Evolutionary conservation across 345 rosid species (phyloP).

Genomic region (Durio zibethinus): DNA sequence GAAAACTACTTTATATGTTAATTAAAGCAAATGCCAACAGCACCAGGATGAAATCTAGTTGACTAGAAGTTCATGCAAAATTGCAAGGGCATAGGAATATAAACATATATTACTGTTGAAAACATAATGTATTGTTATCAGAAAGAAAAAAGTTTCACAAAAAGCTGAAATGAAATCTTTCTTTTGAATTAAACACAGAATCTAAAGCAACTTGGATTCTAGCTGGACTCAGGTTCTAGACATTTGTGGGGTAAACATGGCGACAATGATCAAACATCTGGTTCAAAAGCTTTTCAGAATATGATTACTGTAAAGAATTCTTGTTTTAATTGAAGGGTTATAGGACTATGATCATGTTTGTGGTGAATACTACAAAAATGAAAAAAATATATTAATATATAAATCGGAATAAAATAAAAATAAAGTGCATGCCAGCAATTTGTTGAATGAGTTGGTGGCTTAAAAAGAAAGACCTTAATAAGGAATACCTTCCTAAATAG

Average conservation of each 20-base stretch:
- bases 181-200: slow-evolving; percentile 23
- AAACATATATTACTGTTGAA: background rate
- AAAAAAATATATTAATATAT: background rate
- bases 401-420: background rate
- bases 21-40: slow-evolving; percentile 18
- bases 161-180: slow-evolving; percentile 35
- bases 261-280: slow-evolving; percentile 24
- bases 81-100: background rate
- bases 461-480: slow-evolving; percentile 14
- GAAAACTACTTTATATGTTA: background rate
- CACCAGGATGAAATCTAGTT: slow-evolving; percentile 12
- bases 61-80: slow-evolving; percentile 26
- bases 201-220: slow-evolving; percentile 39
- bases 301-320: slow-evolving; percentile 31
- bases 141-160: slow-evolving; percentile 1
- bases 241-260: slow-evolving; percentile 37
- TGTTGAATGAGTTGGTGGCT: slow-evolving; percentile 32
- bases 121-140: background rate
- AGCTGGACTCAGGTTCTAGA: slow-evolving; percentile 32
- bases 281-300: slow-evolving; percentile 31
- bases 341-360: slow-evolving; percentile 31
- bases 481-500: slow-evolving; percentile 44
- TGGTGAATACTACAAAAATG: slow-evolving; percentile 17
- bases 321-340: slow-evolving; percentile 25
- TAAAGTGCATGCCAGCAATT: slow-evolving; percentile 25